phyloP scores from a whole-genome alignment of 441 rosid genomes.

The Gossypium davidsonii region DNA sequence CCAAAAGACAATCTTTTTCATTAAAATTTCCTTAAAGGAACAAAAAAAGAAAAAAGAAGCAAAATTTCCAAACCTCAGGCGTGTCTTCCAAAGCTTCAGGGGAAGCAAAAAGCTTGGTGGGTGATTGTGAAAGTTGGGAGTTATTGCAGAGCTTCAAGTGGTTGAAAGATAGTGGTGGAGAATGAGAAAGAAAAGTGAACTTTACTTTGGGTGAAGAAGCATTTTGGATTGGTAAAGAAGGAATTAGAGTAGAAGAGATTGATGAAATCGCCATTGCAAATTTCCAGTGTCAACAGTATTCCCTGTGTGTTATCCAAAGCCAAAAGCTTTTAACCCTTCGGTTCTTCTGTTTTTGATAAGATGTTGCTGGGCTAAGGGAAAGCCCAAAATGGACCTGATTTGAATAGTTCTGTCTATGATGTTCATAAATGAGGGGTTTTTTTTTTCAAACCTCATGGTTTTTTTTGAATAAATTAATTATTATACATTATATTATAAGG shows the following conservation, averaged over 20 bases:
- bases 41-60: neutral
- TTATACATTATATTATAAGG: too few species aligned
- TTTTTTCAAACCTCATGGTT: too few species aligned
- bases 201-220: slow-evolving; percentile 35
- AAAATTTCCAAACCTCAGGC: slow-evolving; percentile 18
- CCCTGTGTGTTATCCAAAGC: slow-evolving; percentile 26
- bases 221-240: slow-evolving; percentile 34
- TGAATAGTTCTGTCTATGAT: neutral
- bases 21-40: neutral
- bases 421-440: too few species aligned
- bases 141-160: slow-evolving; percentile 20
- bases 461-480: too few species aligned
- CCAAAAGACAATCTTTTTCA: neutral
- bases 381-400: neutral
- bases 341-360: neutral
- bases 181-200: slow-evolving; percentile 27
- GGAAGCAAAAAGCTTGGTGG: slow-evolving; percentile 45
- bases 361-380: neutral
- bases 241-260: slow-evolving; percentile 38
- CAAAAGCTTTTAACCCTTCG: neutral
- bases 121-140: slow-evolving; percentile 25
- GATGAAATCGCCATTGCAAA: slow-evolving; percentile 51
- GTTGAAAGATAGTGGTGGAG: slow-evolving; percentile 25
- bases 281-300: neutral
- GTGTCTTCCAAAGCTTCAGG: slow-evolving; percentile 52